Evolutionary conservation across 2,329 filamentous ascomycete species (phyloP).

Genomic region (Pestalotiopsis fici): DNA sequence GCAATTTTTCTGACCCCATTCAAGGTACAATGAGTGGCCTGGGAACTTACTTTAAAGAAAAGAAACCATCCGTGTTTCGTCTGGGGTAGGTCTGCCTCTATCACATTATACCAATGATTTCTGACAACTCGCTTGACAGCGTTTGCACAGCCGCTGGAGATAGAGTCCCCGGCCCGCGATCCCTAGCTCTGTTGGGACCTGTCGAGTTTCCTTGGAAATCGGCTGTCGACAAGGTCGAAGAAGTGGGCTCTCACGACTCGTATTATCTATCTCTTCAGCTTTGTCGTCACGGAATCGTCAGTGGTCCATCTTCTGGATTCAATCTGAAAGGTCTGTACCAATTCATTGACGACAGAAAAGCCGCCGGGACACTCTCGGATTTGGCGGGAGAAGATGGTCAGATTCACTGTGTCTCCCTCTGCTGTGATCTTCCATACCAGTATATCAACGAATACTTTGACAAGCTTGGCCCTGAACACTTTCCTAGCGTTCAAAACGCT

Average conservation of each 20-base stretch:
- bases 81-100: slow-evolving; percentile 22
- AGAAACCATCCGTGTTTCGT: slow-evolving; percentile 47
- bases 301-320: slow-evolving; percentile 62
- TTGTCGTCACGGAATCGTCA: slow-evolving; percentile 58
- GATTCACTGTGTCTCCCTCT: slow-evolving; percentile 59
- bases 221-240: slow-evolving; percentile 55
- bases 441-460: slow-evolving; percentile 63
- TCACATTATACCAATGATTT: slow-evolving; percentile 9
- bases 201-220: slow-evolving; percentile 60
- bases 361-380: slow-evolving; percentile 40
- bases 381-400: slow-evolving; percentile 45
- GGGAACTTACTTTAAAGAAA: slow-evolving; percentile 49
- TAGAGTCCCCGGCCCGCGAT: slow-evolving; percentile 59
- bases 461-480: slow-evolving; percentile 49
- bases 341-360: slow-evolving; percentile 41
- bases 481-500: slow-evolving; percentile 23
- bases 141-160: slow-evolving; percentile 60
- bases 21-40: slow-evolving; percentile 47
- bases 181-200: slow-evolving; percentile 47
- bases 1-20: not conserved
- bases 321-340: slow-evolving; percentile 45
- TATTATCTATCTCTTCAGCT: slow-evolving; percentile 54
- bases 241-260: slow-evolving; percentile 56
- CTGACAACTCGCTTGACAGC: slow-evolving; percentile 24
- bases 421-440: slow-evolving; percentile 65